Conservation (phyloP, 257 asterid species). For the Paulownia fortunei region DNA sequence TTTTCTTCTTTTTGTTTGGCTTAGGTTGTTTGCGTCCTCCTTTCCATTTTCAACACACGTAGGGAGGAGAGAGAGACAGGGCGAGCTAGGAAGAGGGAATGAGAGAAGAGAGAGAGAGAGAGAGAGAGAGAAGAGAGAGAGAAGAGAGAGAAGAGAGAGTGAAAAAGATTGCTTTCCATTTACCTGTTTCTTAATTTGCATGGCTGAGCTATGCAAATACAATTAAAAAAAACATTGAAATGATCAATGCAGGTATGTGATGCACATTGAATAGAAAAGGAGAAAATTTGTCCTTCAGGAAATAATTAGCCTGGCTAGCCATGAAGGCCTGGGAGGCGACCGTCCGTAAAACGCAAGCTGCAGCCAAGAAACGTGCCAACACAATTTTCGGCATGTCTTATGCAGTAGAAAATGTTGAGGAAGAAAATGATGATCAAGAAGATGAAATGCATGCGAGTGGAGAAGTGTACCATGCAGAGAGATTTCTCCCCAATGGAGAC, state of each 20-base stretch:
- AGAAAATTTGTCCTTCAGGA: neutral
- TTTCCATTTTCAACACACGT: conserved; percentile 50
- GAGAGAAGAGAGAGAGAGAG: neutral
- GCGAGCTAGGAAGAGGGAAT: conserved; percentile 15
- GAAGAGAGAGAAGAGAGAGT: neutral
- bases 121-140: conserved; percentile 6
- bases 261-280: neutral
- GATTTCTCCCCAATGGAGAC: conserved; percentile 84
- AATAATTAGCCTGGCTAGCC: too few species aligned
- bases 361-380: conserved; percentile 87
- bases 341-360: conserved; percentile 82
- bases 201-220: conserved; percentile 36
- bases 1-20: conserved; percentile 42
- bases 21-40: conserved; percentile 39
- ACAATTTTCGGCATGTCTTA: conserved; percentile 70
- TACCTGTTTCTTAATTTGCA: conserved; percentile 32
- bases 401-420: conserved; percentile 45
- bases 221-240: neutral
- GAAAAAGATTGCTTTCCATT: conserved; percentile 14
- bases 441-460: conserved; percentile 56
- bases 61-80: conserved; percentile 42
- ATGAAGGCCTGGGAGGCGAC: conserved; percentile 99
- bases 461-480: conserved; percentile 74
- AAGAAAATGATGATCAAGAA: conserved; percentile 47
- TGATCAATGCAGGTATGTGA: conserved; percentile 19